Percentiles rank a stretch among this genome's conserved stretches.
phyloP scores from a whole-genome alignment of 1,139 yeast species.

The Debaryomyces fabryi region DNA sequence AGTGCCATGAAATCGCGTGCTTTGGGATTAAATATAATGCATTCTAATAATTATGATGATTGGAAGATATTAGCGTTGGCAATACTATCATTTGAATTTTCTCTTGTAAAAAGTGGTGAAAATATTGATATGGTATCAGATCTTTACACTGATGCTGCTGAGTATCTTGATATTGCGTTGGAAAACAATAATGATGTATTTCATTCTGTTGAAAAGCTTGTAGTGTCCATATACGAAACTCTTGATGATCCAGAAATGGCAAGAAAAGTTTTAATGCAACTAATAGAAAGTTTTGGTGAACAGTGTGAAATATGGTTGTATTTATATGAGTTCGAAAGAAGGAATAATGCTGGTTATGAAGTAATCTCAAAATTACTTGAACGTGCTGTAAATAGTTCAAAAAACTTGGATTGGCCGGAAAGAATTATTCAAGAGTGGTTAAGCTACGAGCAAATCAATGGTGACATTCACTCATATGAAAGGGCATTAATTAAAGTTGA shows the following conservation, averaged over 20 bases:
- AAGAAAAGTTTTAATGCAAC: conserved; percentile 23
- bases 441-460: conserved; percentile 40
- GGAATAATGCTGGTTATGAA: conserved; percentile 22
- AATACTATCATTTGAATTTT: conserved; percentile 23
- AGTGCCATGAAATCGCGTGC: conserved; percentile 16
- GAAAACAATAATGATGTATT: conserved; percentile 31
- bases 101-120: conserved; percentile 13
- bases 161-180: conserved; percentile 26
- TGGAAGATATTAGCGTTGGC: conserved; percentile 42
- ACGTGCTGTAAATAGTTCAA: conserved; percentile 32
- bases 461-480: conserved; percentile 27
- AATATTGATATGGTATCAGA: conserved; percentile 11
- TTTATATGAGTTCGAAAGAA: conserved; percentile 41
- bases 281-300: conserved; percentile 29
- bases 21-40: conserved; percentile 20
- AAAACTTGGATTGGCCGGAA: conserved; percentile 53
- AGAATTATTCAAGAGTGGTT: conserved; percentile 50
- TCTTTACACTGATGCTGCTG: conserved; percentile 15
- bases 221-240: conserved; percentile 32
- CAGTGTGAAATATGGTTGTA: conserved; percentile 55
- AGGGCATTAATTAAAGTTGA: conserved; percentile 25
- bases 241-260: conserved; percentile 31
- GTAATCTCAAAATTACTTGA: conserved; percentile 29
- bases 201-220: conserved; percentile 47
- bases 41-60: conserved; percentile 28